A percentile compares a stretch with the other conserved stretches of the same genome.
phyloP scores from a whole-genome alignment of 2,329 filamentous ascomycete genomes.

The Trichoderma breve region DNA sequence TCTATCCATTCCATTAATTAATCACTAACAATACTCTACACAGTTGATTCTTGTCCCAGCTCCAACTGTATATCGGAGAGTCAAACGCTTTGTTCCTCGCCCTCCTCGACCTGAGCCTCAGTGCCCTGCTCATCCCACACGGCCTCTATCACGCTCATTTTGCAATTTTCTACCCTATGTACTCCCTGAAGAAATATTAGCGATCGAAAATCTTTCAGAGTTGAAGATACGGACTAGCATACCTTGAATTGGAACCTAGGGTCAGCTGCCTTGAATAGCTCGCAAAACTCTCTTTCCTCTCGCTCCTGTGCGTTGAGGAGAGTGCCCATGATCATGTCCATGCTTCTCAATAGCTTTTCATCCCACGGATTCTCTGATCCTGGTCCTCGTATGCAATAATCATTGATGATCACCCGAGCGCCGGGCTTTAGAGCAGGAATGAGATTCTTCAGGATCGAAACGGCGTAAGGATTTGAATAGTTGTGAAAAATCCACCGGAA shows the following conservation, averaged over 20 bases:
- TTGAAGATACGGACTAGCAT: conserved; percentile 4
- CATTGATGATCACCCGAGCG: conserved; percentile 47
- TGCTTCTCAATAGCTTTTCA: conserved; percentile 46
- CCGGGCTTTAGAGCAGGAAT: conserved; percentile 56
- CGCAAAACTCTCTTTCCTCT: conserved; percentile 44
- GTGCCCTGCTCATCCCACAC: conserved; percentile 41
- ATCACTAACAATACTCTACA: background rate
- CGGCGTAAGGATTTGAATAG: conserved; percentile 54
- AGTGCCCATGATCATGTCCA: conserved; percentile 54
- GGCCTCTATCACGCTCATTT: conserved; percentile 50
- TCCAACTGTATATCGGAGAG: background rate
- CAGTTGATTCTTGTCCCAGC: background rate
- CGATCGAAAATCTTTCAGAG: background rate
- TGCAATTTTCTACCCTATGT: conserved; percentile 39
- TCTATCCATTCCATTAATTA: background rate
- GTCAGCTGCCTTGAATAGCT: conserved; percentile 44
- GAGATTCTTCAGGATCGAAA: conserved; percentile 49
- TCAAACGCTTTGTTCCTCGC: background rate
- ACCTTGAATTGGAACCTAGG: conserved; percentile 45
- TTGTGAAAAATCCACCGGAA: conserved; percentile 62
- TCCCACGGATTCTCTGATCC: conserved; percentile 44
- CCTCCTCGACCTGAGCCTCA: background rate
- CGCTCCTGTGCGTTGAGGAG: conserved; percentile 53
- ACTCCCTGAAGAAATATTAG: conserved; percentile 35
- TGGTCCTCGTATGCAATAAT: conserved; percentile 43